A percentile compares a stretch with the other conserved stretches of the same genome.
Conservation (phyloP, 2,329 filamentous ascomycete species). For the Neonectria magnoliae region DNA sequence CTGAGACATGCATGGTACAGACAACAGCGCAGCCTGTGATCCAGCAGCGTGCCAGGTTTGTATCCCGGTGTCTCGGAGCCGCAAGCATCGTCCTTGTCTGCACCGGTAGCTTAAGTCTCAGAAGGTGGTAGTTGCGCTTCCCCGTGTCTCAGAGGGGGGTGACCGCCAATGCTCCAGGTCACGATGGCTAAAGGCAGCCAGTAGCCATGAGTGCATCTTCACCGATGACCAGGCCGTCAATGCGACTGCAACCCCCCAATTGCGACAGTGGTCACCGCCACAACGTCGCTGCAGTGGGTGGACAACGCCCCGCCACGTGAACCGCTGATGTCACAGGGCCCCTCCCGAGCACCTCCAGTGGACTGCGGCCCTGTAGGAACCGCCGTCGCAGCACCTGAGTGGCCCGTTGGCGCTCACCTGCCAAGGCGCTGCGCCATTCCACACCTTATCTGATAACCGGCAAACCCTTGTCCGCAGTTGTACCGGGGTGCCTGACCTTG, state of each 20-base stretch:
- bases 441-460: slow-evolving; percentile 21
- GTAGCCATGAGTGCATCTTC: background rate
- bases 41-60: background rate
- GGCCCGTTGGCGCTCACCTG: slow-evolving; percentile 7
- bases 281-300: background rate
- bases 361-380: background rate
- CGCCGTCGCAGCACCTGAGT: background rate
- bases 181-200: background rate
- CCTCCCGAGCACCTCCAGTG: background rate
- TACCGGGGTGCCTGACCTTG: background rate
- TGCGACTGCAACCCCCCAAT: slow-evolving; percentile 3
- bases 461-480: background rate
- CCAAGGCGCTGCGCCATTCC: slow-evolving; percentile 13
- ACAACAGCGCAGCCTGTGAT: background rate
- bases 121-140: background rate
- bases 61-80: slow-evolving; percentile 11
- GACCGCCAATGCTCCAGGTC: slow-evolving; percentile 7
- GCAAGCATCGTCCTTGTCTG: background rate
- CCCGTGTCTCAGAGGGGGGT: slow-evolving; percentile 4
- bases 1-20: background rate
- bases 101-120: background rate
- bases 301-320: background rate
- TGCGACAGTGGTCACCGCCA: background rate
- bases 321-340: slow-evolving; percentile 20
- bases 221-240: background rate